Percentiles rank a stretch among this genome's conserved stretches.
These are phyloP conservation scores for Saturnispora hagleri DNA, from an alignment of 805 yeast species.

Conservation along the genomic window DNA sequence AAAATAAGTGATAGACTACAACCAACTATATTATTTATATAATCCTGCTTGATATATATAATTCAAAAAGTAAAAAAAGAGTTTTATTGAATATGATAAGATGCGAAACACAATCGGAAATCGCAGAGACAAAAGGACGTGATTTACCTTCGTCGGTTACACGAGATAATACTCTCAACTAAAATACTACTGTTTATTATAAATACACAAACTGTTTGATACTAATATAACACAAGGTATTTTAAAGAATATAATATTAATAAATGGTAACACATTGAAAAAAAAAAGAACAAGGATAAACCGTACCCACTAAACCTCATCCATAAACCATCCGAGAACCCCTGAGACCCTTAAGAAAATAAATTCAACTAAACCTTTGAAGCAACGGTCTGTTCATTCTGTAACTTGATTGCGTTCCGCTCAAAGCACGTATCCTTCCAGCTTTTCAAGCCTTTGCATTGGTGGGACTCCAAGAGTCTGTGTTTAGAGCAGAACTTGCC, in stretches of 20 bases:
- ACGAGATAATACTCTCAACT: no score
- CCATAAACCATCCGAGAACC: neutral
- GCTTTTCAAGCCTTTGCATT: constrained; percentile 64
- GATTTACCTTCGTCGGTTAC: no score
- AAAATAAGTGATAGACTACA: neutral
- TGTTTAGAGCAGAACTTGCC: constrained; percentile 85
- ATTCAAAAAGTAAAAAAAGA: neutral
- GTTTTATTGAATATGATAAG: neutral
- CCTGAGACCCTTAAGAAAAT: neutral
- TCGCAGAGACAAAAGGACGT: neutral
- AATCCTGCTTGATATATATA: neutral
- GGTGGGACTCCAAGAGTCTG: constrained; percentile 76
- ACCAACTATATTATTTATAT: neutral
- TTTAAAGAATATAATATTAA: neutral
- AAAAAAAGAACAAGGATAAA: neutral
- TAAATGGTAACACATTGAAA: neutral
- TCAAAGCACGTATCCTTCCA: constrained; percentile 82
- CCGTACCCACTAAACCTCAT: neutral
- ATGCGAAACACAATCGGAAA: neutral
- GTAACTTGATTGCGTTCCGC: constrained; percentile 73
- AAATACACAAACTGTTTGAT: neutral
- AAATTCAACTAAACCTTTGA: constrained; percentile 54
- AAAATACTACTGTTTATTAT: no score
- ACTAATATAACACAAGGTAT: neutral
- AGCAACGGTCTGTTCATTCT: constrained; percentile 76